These are phyloP conservation scores for Pseudocercospora cruenta DNA, from an alignment of 2,329 filamentous ascomycete species.

Conservation along the genomic window DNA sequence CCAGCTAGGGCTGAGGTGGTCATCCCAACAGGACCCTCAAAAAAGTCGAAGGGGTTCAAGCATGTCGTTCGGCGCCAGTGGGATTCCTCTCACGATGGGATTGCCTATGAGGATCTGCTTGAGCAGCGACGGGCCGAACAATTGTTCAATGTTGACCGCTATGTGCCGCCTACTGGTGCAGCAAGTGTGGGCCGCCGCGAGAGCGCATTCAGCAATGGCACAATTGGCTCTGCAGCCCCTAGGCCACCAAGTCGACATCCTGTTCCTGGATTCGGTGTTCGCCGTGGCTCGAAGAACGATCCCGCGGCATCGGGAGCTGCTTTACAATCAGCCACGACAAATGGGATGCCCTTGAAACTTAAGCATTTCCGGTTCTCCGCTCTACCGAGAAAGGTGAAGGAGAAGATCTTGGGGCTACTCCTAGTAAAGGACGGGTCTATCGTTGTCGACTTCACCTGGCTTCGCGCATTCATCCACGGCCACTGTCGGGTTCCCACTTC, in stretches of 20 bases:
- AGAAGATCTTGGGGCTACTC: constrained; percentile 23
- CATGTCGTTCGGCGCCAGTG: constrained; percentile 23
- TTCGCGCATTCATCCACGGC: constrained; percentile 25
- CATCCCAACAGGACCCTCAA: background rate
- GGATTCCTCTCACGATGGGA: constrained; percentile 17
- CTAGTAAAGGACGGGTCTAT: constrained; percentile 21
- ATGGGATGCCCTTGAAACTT: background rate
- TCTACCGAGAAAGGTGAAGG: constrained; percentile 20
- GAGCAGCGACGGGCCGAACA: constrained; percentile 22
- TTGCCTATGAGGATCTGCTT: constrained; percentile 22
- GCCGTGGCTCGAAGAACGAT: background rate
- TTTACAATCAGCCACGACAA: background rate
- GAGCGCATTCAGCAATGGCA: background rate
- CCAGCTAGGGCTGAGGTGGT: background rate
- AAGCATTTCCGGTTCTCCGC: constrained; percentile 21
- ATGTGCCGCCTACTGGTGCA: constrained; percentile 15
- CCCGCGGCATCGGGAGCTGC: background rate
- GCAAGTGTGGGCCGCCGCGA: background rate
- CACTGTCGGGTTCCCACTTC: constrained; percentile 23
- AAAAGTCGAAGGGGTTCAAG: background rate
- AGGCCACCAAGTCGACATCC: background rate
- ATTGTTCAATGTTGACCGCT: constrained; percentile 23
- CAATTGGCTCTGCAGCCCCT: background rate
- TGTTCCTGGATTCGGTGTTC: background rate
- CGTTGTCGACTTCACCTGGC: constrained; percentile 29